Base-by-base conservation (phyloP, 257 asterid species). In the Nicotiana obtusifolia region DNA sequence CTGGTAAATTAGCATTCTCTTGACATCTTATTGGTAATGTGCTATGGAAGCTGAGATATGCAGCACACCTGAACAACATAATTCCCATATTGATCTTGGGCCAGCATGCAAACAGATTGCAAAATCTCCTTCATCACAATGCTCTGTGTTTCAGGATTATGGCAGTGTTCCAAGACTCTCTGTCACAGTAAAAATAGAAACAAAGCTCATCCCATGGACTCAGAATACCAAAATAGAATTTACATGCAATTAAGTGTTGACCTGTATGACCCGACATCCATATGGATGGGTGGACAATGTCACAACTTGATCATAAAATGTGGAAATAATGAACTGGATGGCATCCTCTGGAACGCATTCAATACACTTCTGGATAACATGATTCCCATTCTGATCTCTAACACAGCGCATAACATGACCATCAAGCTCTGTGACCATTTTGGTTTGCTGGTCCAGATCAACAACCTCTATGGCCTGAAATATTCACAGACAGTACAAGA, bases 181-280 rank as follows among this genome's bases (percentile, higher is more conserved):
- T 81, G 84, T 49, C 69, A 47, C 4, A 61, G 67, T 61, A 61
- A 61, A 35, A 60, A 22, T 7, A 10, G 67, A 61, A 61, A 26
- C 14, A 61, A 61, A 61, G 33, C 26, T 24, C 67, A 61, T 61
- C 31, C 67, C 68, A 8, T 15, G 33, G 68, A 26, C 68, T 24
- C 68, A 11, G 17, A 24, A 61, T 10, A 61, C 67, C 67, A 24
- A 61, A 61, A 62, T 3, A 26, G 28, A 26, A 13, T 24, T 62
- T 62, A 62, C 68, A 62, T 17, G 68, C 68, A 62, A 62, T 62
- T 62, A 17, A 62, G 35, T 14, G 44, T 64, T 77, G 82, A 94
- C 98, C 97, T 92, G 97, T 88, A 94, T 90, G 64, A 94, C 97
- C 56, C 97, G 93, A 83, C 98, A 94, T 53, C 98, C 98, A 84